Conservation (phyloP, 768 basidiomycete genomes). For the Tulasnella calospora region DNA sequence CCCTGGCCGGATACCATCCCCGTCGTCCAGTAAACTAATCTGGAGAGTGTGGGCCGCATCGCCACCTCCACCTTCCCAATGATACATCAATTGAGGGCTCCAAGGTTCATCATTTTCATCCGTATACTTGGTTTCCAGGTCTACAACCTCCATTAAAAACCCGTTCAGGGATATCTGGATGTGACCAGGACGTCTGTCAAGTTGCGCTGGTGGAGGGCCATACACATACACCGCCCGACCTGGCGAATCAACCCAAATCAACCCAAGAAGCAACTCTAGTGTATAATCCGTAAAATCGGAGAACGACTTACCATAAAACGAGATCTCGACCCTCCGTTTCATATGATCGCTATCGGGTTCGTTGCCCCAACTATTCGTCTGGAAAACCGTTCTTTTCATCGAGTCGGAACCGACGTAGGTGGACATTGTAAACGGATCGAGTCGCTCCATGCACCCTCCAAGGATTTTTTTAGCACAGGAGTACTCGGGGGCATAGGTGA, state of each 20-base stretch:
- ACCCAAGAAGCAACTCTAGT: background rate
- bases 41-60: background rate
- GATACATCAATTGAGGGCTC: background rate
- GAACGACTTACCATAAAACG: background rate
- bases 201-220: background rate
- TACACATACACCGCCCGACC: conserved; percentile 3
- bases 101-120: background rate
- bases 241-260: background rate
- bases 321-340: background rate
- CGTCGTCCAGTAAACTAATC: background rate
- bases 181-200: background rate
- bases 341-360: background rate
- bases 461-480: background rate
- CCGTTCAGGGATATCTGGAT: background rate
- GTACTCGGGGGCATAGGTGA: background rate
- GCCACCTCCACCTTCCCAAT: background rate
- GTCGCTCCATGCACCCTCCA: background rate
- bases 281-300: background rate
- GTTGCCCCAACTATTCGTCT: background rate
- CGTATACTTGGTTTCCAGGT: background rate
- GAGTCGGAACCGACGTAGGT: background rate
- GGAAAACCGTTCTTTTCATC: background rate
- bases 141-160: background rate
- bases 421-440: background rate
- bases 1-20: background rate